These are phyloP conservation scores for Massarina eburnea DNA, from an alignment of 2,329 filamentous ascomycete genomes.

Conservation along the genomic window DNA sequence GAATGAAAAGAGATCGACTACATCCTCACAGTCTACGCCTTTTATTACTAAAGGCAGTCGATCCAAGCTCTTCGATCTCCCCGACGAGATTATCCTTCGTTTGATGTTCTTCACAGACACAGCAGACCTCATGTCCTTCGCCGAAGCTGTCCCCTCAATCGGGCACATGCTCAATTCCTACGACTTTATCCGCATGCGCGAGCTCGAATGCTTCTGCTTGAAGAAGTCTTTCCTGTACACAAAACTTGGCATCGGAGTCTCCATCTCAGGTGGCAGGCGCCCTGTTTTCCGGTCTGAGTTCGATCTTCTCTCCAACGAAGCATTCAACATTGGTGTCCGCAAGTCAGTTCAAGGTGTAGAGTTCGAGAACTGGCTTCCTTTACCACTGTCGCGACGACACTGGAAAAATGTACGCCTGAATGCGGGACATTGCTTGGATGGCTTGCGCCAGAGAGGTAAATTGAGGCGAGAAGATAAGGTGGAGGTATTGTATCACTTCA, in stretches of 20 bases:
- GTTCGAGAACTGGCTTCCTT: conserved; percentile 51
- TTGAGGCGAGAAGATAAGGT: conserved; percentile 23
- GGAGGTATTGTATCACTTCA: conserved; percentile 50
- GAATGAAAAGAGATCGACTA: not conserved
- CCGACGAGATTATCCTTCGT: conserved; percentile 47
- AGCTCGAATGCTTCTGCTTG: conserved; percentile 52
- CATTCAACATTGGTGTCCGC: conserved; percentile 40
- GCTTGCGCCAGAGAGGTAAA: conserved; percentile 29
- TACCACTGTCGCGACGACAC: conserved; percentile 51
- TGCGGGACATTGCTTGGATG: conserved; percentile 24
- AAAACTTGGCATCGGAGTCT: conserved; percentile 50
- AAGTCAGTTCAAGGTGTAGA: conserved; percentile 47
- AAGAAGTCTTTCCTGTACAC: conserved; percentile 45
- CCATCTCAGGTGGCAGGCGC: conserved; percentile 15
- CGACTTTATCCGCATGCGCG: conserved; percentile 45
- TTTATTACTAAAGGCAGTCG: not conserved
- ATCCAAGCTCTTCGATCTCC: conserved; percentile 33
- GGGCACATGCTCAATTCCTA: conserved; percentile 38
- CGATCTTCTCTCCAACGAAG: conserved; percentile 50
- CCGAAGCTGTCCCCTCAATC: conserved; percentile 43
- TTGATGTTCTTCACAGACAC: conserved; percentile 24
- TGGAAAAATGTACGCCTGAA: conserved; percentile 44
- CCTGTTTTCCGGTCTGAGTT: conserved; percentile 51
- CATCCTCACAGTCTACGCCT: not conserved
- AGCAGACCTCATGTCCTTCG: conserved; percentile 41